These are phyloP conservation scores for Helianthus tuberosus DNA, from an alignment of 129 eudicot species.

Conservation along the genomic window DNA sequence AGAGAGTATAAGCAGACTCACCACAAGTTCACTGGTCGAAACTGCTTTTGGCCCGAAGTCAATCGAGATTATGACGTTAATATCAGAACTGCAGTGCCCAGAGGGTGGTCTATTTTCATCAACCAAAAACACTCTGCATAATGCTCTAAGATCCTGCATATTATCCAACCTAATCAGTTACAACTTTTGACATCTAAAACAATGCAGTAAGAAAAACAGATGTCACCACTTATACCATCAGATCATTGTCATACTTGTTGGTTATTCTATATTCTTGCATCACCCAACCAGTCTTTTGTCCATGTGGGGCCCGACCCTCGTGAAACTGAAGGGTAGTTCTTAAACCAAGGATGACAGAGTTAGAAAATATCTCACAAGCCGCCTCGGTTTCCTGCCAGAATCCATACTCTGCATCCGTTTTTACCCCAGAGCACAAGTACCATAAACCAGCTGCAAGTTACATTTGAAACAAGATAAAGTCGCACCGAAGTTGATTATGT, in stretches of 20 bases:
- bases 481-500: neutral
- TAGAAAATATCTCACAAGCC: constrained; percentile 43
- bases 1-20: constrained; percentile 10
- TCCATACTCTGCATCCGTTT: constrained; percentile 47
- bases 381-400: constrained; percentile 62
- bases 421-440: constrained; percentile 43
- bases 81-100: too few species aligned
- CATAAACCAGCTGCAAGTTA: constrained; percentile 58
- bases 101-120: too few species aligned
- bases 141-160: constrained; percentile 59
- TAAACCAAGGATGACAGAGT: constrained; percentile 56
- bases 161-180: constrained; percentile 35
- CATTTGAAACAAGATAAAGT: neutral
- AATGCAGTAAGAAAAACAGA: neutral
- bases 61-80: neutral
- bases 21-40: constrained; percentile 31
- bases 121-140: constrained; percentile 59
- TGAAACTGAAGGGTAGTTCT: constrained; percentile 59
- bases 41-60: neutral
- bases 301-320: constrained; percentile 45
- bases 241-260: constrained; percentile 24
- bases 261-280: constrained; percentile 72
- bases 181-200: neutral
- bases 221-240: constrained; percentile 36
- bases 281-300: constrained; percentile 58